These are phyloP conservation scores for Chaetomium strumarium DNA, from an alignment of 2,329 filamentous ascomycete species.

Conservation along the genomic window DNA sequence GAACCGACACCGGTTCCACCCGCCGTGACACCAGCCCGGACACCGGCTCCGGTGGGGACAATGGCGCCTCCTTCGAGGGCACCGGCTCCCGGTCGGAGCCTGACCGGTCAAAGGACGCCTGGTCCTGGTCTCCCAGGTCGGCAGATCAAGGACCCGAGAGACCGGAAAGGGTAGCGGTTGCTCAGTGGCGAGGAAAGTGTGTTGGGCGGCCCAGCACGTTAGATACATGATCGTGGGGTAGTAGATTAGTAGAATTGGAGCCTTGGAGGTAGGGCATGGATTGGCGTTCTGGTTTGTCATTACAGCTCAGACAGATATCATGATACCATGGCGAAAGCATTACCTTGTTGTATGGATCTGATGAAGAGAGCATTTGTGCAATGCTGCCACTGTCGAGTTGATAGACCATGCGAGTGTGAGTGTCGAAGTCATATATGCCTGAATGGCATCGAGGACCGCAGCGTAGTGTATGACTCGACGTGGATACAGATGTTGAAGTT, in stretches of 20 bases:
- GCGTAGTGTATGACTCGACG: neutral
- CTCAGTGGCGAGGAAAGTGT: neutral
- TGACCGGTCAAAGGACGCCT: constrained; percentile 5
- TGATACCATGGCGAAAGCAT: neutral
- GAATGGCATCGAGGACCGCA: too few species aligned
- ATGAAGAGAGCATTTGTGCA: too few species aligned
- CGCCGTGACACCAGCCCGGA: constrained; percentile 1
- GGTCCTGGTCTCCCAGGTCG: constrained; percentile 1
- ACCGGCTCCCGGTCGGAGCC: constrained; percentile 7
- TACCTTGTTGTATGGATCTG: too few species aligned
- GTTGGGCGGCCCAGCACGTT: neutral
- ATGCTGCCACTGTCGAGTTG: too few species aligned
- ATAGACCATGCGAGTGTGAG: neutral
- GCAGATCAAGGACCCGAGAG: constrained; percentile 7
- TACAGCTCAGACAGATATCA: neutral
- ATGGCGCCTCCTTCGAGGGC: neutral
- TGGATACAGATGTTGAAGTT: neutral
- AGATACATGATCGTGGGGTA: neutral
- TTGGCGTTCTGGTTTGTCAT: neutral
- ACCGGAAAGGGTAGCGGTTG: neutral
- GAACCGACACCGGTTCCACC: neutral
- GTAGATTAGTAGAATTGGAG: neutral
- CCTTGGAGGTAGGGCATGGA: neutral
- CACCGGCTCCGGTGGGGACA: constrained; percentile 1
- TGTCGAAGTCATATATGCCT: too few species aligned